These are phyloP conservation scores for Naegleria gruberi DNA, from an alignment of 208 protist species.

Conservation along the genomic window DNA sequence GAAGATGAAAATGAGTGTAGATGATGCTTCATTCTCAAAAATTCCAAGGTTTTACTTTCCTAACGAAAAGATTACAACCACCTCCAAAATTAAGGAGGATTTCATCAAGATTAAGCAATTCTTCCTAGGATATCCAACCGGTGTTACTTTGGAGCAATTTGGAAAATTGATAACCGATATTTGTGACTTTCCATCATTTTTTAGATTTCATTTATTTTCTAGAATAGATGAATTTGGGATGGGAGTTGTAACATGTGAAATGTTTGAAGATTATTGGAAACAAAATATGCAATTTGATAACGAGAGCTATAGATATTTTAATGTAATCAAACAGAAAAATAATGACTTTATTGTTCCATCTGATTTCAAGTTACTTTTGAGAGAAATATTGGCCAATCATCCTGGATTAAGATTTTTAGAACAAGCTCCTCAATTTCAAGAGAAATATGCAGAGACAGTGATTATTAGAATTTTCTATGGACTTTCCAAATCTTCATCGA, in stretches of 20 bases:
- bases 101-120: not conserved
- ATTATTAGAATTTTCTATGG: slow-evolving; percentile 88
- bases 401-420: slow-evolving; percentile 82
- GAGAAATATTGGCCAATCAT: slow-evolving; percentile 67
- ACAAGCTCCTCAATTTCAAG: slow-evolving; percentile 82
- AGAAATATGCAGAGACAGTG: slow-evolving; percentile 84
- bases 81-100: not conserved
- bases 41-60: not conserved
- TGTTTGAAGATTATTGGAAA: slow-evolving; percentile 7
- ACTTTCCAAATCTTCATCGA: slow-evolving; percentile 65
- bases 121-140: not conserved
- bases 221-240: not conserved
- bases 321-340: not conserved
- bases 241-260: not conserved
- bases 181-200: not conserved
- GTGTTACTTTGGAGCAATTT: not conserved
- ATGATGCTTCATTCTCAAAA: not conserved
- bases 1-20: not conserved
- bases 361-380: slow-evolving; percentile 66
- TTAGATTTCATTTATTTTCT: not conserved
- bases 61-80: not conserved
- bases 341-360: slow-evolving; percentile 40
- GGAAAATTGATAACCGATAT: not conserved
- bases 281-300: not conserved
- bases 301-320: not conserved